Percentiles rank a stretch among this genome's conserved stretches.
Conservation (phyloP, 2,329 filamentous ascomycete genomes). For the Dactylellina leptospora region DNA sequence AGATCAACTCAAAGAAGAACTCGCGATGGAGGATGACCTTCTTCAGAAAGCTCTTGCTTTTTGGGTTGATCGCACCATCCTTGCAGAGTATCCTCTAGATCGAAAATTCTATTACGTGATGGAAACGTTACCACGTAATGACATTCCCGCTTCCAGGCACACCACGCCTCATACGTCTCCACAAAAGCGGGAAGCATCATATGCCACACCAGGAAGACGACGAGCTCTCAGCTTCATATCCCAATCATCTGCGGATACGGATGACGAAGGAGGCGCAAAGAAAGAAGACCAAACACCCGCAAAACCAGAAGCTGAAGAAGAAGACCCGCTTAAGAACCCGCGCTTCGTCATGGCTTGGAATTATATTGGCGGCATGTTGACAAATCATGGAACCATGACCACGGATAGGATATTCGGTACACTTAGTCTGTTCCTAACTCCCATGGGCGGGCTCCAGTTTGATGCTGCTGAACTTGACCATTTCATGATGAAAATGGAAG, state of each 20-base stretch:
- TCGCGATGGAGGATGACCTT: slow-evolving; percentile 79
- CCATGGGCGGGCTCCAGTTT: slow-evolving; percentile 87
- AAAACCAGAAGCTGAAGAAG: slow-evolving; percentile 66
- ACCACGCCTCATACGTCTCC: slow-evolving; percentile 45
- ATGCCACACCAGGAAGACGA: slow-evolving; percentile 53
- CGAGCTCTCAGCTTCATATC: slow-evolving; percentile 54
- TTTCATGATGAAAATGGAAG: slow-evolving; percentile 81
- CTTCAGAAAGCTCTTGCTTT: slow-evolving; percentile 73
- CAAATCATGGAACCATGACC: slow-evolving; percentile 83
- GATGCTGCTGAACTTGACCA: slow-evolving; percentile 86
- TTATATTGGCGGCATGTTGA: slow-evolving; percentile 94
- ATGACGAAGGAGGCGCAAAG: slow-evolving; percentile 63
- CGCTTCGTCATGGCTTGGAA: slow-evolving; percentile 77
- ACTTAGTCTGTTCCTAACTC: slow-evolving; percentile 79
- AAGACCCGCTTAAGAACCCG: slow-evolving; percentile 64
- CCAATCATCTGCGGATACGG: slow-evolving; percentile 59
- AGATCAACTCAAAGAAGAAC: slow-evolving; percentile 62
- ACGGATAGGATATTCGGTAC: slow-evolving; percentile 86
- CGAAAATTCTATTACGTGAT: slow-evolving; percentile 72
- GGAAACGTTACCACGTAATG: slow-evolving; percentile 63
- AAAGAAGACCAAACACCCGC: slow-evolving; percentile 71
- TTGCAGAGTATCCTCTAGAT: slow-evolving; percentile 68
- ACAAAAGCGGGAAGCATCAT: slow-evolving; percentile 56
- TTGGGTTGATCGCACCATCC: slow-evolving; percentile 71
- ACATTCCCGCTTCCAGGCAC: slow-evolving; percentile 47